Percentiles rank a stretch among this genome's conserved stretches.
Evolutionary conservation across 106 monocot species (phyloP).

Genomic region (Acorus calamus): DNA sequence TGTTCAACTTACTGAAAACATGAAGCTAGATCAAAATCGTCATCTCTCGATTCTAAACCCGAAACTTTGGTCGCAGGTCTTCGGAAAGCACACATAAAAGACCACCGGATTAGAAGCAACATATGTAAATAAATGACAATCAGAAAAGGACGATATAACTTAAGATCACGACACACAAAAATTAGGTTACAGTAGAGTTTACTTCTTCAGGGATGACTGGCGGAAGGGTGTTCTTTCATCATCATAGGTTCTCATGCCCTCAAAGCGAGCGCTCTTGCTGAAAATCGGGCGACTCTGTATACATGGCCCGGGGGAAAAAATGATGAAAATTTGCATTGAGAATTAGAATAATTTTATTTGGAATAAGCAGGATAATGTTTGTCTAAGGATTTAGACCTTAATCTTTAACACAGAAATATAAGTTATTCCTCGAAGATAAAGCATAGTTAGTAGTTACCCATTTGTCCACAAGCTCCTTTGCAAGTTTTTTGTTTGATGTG

Average conservation of each 20-base stretch:
- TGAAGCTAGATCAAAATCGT: conserved; percentile 68
- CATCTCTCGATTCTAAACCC: conserved; percentile 64
- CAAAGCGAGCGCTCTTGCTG: conserved; percentile 92
- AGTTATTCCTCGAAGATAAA: neutral
- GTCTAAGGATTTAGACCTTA: too few relatives aligned
- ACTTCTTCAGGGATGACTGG: conserved; percentile 52
- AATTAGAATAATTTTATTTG: too few relatives aligned
- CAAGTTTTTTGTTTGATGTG: conserved; percentile 77
- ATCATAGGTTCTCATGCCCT: conserved; percentile 85
- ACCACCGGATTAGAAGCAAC: neutral
- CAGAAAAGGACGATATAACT: neutral
- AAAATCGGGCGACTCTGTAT: conserved; percentile 95
- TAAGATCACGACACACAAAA: neutral
- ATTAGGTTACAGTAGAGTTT: neutral
- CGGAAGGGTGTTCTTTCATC: conserved; percentile 81
- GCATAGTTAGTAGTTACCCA: conserved; percentile 51
- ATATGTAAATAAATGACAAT: neutral
- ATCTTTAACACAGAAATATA: too few relatives aligned
- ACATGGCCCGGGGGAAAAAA: neutral
- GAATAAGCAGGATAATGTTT: too few relatives aligned
- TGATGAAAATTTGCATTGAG: neutral
- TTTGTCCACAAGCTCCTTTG: conserved; percentile 97
- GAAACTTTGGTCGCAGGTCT: conserved; percentile 47
- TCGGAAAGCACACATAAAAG: neutral
- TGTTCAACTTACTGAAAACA: conserved; percentile 67